Evolutionary conservation across 805 yeast genomes (phyloP), one percentile per base, ranked within the genome.

Genomic region (Alloascoidea africana): DNA sequence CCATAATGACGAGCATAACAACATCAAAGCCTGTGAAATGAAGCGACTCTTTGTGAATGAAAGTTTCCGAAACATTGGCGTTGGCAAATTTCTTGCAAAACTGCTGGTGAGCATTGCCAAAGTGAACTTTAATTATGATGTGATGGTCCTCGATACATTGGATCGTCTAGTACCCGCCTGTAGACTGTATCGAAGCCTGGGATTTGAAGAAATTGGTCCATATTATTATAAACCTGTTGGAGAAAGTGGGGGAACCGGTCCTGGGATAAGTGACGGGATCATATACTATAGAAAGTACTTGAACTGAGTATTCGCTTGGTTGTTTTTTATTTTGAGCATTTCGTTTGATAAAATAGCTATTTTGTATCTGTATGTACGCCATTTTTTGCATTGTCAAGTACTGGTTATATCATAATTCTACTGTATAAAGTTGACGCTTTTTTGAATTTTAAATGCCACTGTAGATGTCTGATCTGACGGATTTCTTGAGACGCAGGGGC

Each of bases 141-240:
- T 23, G 8, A 23, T 23, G 30, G 30, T 23, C n/a, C n/a, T 23
- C 8, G 30, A 23, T 23, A 23, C 30, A 23, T 23, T 23, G 30
- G 30, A 23, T 23, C 8, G 30, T 8, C n/a, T 23, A 8, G n/a
- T 23, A 23, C 30, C 30, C 13, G 30, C 30, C n/a, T 23, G 30
- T 23, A 23, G n/a, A 23, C n/a, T 23, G n/a, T 23, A 23, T 23
- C 30, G 30, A 23, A 23, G 30, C n/a, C n/a, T 23, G n/a, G 30
- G 30, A 23, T 23, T 23, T 23, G 30, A 23, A 23, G 30, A 23
- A 23, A 23, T 23, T 8, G 30, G 30, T 23, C 30, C 30, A 8
- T 23, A 23, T 23, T 23, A 23, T n/a, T 8, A 8, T 23, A 23
- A 23, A 8, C 30, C 30, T 8, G n/a, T n/a, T n/a, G n/a, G n/a